A percentile compares a stretch with the other conserved stretches of the same genome.
Conservation (phyloP, 148 eudicot genomes). For the Arctostaphylos glauca region DNA sequence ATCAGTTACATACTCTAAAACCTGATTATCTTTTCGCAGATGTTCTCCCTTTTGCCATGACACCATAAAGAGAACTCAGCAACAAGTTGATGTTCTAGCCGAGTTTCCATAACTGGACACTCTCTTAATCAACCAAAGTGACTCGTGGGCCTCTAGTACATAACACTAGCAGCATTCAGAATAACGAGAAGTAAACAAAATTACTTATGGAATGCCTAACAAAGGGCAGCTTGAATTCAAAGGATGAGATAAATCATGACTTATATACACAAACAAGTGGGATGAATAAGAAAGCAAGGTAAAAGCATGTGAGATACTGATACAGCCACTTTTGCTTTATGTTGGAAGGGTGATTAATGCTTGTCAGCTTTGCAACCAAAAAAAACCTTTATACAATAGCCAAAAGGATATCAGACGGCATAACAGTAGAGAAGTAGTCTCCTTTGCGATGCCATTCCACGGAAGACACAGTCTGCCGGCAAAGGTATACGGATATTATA, state of each 20-base stretch:
- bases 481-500: conserved; percentile 1
- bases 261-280: neutral
- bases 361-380: conserved; percentile 1
- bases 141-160: neutral
- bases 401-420: conserved; percentile 95
- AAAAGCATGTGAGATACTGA: neutral
- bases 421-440: conserved; percentile 85
- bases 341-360: neutral
- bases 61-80: neutral
- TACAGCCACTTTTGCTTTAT: neutral
- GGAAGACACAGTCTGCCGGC: conserved; percentile 71
- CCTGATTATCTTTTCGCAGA: neutral
- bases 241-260: neutral
- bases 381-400: neutral
- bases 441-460: conserved; percentile 99
- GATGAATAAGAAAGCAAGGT: neutral
- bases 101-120: neutral
- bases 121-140: neutral
- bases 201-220: no score
- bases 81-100: neutral
- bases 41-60: neutral
- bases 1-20: neutral
- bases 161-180: neutral
- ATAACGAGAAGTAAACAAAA: neutral
- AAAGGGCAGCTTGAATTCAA: neutral